A percentile compares a stretch with the other conserved stretches of the same genome.
Evolutionary conservation across 345 rosid genomes (phyloP).

Genomic region (Litchi chinensis): DNA sequence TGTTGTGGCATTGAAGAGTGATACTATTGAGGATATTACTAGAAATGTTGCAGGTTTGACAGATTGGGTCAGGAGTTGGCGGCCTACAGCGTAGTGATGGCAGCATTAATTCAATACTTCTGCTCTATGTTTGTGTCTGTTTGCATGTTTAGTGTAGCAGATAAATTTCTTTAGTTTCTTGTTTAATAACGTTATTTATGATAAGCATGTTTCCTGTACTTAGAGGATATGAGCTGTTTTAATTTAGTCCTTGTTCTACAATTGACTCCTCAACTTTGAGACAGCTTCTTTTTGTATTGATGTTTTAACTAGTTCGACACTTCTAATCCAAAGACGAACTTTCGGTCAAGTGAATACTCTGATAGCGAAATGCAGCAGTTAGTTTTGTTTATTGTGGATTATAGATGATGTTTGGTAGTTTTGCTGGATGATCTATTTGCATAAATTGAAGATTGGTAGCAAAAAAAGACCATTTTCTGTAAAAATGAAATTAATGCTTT

Average conservation of each 20-base stretch:
- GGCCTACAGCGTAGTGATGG: conserved; percentile 25
- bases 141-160: not conserved
- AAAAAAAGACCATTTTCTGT: not conserved
- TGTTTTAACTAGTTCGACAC: not conserved
- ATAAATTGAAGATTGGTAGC: not conserved
- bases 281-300: not conserved
- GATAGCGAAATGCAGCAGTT: not conserved
- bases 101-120: not conserved
- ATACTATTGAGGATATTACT: conserved; percentile 68
- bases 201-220: not conserved
- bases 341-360: not conserved
- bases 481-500: not conserved
- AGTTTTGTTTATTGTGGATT: not conserved
- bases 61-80: conserved; percentile 67
- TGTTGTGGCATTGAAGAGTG: conserved; percentile 58
- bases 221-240: not conserved
- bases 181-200: not conserved
- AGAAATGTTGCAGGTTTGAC: conserved; percentile 56
- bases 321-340: not conserved
- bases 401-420: not conserved
- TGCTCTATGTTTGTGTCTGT: not conserved
- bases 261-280: not conserved
- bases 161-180: not conserved
- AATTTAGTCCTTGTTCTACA: not conserved
- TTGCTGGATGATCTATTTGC: conserved; percentile 1